phyloP scores from a whole-genome alignment of 2,329 filamentous ascomycete species.

The Fusarium falciforme region DNA sequence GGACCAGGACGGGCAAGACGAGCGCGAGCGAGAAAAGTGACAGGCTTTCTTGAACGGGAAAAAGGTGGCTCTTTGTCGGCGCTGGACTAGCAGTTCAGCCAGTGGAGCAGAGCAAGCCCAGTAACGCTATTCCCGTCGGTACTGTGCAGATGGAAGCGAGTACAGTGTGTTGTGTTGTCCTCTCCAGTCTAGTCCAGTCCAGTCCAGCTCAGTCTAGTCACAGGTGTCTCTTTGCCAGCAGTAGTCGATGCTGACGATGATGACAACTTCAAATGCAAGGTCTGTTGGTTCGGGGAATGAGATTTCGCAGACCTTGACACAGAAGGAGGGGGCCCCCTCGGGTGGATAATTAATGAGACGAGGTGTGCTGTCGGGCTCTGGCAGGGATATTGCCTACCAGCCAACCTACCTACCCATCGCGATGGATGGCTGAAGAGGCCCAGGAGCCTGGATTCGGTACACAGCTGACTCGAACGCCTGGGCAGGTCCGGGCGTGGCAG shows the following conservation, averaged over 20 bases:
- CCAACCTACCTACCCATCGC: background rate
- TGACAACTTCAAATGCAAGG: conserved; percentile 2
- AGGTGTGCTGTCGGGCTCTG: background rate
- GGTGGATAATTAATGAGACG: background rate
- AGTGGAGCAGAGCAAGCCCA: background rate
- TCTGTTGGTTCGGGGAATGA: background rate
- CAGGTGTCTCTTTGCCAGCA: background rate
- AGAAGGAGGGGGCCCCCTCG: background rate
- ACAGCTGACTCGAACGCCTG: conserved; percentile 43
- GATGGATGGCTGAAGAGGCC: conserved; percentile 35
- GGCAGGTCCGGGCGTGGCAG: background rate
- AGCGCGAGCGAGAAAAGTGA: conserved; percentile 5
- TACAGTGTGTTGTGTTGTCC: conserved; percentile 16
- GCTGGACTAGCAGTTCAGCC: conserved; percentile 1
- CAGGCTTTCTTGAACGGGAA: conserved; percentile 1
- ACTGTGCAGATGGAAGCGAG: conserved; percentile 24
- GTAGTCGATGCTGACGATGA: background rate
- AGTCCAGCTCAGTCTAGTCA: background rate
- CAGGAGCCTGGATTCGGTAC: conserved; percentile 45
- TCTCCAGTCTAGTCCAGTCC: background rate
- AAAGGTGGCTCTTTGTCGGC: conserved; percentile 4
- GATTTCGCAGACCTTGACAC: background rate
- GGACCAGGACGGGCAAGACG: background rate
- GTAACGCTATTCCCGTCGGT: conserved; percentile 17
- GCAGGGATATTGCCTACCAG: background rate